Percentiles rank a stretch among this genome's conserved stretches.
Evolutionary conservation across 2,329 filamentous ascomycete species (phyloP).

Genomic region (Epichloe glyceriae): DNA sequence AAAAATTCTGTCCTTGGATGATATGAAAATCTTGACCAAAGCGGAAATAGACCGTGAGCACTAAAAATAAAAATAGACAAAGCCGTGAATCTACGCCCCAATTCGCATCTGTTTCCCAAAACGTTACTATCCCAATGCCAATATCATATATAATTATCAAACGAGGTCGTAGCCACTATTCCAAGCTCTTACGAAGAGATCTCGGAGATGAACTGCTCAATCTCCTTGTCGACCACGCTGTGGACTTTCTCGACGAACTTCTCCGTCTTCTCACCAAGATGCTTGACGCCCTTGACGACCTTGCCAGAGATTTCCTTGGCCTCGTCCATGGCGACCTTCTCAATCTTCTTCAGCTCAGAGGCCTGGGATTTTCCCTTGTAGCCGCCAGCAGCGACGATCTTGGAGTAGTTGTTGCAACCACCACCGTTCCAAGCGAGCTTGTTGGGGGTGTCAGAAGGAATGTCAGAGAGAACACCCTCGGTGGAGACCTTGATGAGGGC

Average conservation of each 20-base stretch:
- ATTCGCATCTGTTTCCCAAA: conserved; percentile 15
- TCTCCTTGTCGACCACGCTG: conserved; percentile 46
- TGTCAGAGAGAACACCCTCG: conserved; percentile 60
- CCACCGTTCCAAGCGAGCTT: conserved; percentile 98
- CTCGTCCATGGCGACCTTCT: conserved; percentile 46
- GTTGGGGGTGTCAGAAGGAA: conserved; percentile 81
- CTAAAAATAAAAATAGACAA: conserved; percentile 6
- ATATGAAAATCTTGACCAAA: neutral
- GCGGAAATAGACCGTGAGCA: conserved; percentile 2
- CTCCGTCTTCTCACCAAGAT: conserved; percentile 42
- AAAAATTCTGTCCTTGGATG: neutral
- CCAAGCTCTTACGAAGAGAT: conserved; percentile 23
- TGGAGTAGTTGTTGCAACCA: conserved; percentile 79
- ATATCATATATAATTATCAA: conserved; percentile 1
- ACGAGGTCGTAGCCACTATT: neutral
- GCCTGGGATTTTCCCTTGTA: conserved; percentile 44
- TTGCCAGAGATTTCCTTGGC: conserved; percentile 46
- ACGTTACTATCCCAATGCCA: neutral
- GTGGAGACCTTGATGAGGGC: conserved; percentile 77
- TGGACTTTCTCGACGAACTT: conserved; percentile 52
- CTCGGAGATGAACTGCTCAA: conserved; percentile 46
- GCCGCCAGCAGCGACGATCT: conserved; percentile 62
- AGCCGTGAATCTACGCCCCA: conserved; percentile 9
- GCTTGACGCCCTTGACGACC: conserved; percentile 40
- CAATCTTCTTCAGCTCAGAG: conserved; percentile 42